These are phyloP conservation scores for Leptographium radiaticola DNA, from an alignment of 2,329 filamentous ascomycete genomes.

Conservation along the genomic window DNA sequence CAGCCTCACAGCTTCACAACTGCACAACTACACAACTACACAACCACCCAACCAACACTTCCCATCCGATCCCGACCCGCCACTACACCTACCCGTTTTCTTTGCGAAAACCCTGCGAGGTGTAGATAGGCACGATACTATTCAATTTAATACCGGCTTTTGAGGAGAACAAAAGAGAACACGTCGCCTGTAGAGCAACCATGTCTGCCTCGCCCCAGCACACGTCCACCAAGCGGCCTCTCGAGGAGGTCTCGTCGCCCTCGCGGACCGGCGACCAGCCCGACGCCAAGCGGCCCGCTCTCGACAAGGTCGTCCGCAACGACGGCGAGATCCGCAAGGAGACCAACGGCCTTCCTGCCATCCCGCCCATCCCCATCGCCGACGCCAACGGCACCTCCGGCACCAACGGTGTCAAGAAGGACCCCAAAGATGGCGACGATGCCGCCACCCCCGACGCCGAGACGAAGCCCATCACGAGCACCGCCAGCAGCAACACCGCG, in stretches of 20 bases:
- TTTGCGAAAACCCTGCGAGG: constrained; percentile 67
- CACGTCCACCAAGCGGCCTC: constrained; percentile 74
- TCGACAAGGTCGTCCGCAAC: constrained; percentile 79
- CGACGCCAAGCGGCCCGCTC: constrained; percentile 88
- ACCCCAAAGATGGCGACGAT: constrained; percentile 49
- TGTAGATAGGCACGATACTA: constrained; percentile 56
- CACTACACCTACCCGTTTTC: constrained; percentile 86
- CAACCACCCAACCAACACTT: constrained; percentile 8
- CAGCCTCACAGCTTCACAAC: constrained; percentile 11
- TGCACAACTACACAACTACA: constrained; percentile 15
- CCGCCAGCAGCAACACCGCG: constrained; percentile 25
- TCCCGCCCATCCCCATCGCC: too few species aligned
- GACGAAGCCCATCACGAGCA: constrained; percentile 32
- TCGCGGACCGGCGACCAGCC: constrained; percentile 85
- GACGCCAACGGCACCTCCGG: constrained; percentile 33
- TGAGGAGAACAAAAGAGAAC: neutral
- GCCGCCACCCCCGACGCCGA: constrained; percentile 54
- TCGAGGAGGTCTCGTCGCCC: constrained; percentile 93
- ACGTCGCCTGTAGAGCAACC: neutral
- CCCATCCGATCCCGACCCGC: constrained; percentile 24
- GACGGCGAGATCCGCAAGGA: constrained; percentile 39
- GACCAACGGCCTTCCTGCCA: constrained; percentile 19
- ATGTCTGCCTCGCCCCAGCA: constrained; percentile 63
- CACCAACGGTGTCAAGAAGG: constrained; percentile 36
- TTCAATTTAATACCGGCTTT: constrained; percentile 24